Percentiles rank a stretch among this genome's conserved stretches.
These are phyloP conservation scores for Ceratocystis albifundus DNA, from an alignment of 2,329 filamentous ascomycete species.

Conservation along the genomic window DNA sequence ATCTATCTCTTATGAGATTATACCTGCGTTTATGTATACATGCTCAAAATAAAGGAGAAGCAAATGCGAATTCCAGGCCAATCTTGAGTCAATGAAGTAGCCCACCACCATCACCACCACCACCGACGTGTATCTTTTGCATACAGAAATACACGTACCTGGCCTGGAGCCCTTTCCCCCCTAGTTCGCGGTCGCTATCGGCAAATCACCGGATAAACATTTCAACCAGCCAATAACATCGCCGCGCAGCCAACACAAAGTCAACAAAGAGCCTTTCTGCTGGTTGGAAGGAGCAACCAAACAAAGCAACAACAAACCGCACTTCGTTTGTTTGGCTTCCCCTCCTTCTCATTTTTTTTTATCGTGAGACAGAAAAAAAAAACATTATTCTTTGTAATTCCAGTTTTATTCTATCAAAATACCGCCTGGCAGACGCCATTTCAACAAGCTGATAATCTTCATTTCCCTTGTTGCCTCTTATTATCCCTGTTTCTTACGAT, in stretches of 20 bases:
- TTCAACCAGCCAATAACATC: not conserved
- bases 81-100: too few species aligned
- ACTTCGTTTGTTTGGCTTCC: not conserved
- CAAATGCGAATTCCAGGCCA: too few species aligned
- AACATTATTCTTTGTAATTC: not conserved
- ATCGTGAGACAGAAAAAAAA: too few species aligned
- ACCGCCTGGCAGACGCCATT: too few species aligned
- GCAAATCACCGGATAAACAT: not conserved
- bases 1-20: too few species aligned
- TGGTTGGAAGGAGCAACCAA: constrained; percentile 3
- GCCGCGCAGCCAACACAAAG: not conserved
- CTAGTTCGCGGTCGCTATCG: not conserved
- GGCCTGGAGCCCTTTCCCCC: not conserved
- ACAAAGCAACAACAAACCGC: not conserved
- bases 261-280: not conserved
- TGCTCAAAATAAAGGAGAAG: too few species aligned
- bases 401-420: not conserved
- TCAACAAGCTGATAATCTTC: not conserved
- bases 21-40: too few species aligned
- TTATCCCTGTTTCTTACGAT: constrained; percentile 1
- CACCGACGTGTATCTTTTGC: not conserved
- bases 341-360: too few species aligned
- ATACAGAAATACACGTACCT: not conserved
- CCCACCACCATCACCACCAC: too few species aligned
- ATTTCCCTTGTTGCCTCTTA: not conserved